phyloP scores from a whole-genome alignment of 108 stramenopile genomes.

The Fragilaria crotonensis region DNA sequence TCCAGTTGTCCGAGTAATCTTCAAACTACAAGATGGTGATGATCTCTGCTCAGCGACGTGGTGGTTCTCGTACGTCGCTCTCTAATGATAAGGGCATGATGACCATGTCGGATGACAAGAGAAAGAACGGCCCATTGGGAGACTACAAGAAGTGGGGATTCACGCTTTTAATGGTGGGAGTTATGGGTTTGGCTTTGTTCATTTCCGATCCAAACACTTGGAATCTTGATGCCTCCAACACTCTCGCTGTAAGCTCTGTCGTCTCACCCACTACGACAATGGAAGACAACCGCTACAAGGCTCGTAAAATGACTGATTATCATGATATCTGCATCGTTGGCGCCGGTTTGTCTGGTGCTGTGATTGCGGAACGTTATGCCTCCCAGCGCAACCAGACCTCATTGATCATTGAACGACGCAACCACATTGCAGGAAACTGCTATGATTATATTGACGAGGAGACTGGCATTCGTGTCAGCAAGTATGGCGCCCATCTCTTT shows the following conservation, averaged over 20 bases:
- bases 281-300: background rate
- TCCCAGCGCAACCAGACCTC: conserved; percentile 32
- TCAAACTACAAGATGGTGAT: background rate
- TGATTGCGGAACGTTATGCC: conserved; percentile 74
- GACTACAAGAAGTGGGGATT: background rate
- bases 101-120: background rate
- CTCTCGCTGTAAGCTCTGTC: background rate
- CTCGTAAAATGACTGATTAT: background rate
- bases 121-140: background rate
- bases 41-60: background rate
- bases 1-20: too few species aligned
- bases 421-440: conserved; percentile 81
- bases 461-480: conserved; percentile 46
- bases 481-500: conserved; percentile 69
- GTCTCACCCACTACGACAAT: background rate
- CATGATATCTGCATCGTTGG: conserved; percentile 72
- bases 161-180: background rate
- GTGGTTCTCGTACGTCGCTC: background rate
- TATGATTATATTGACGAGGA: conserved; percentile 69
- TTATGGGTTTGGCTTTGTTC: background rate
- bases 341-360: conserved; percentile 65
- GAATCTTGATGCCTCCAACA: background rate
- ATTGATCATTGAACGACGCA: conserved; percentile 60
- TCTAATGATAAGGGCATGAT: background rate
- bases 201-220: background rate